These are phyloP conservation scores for Diaporthe amygdali DNA, from an alignment of 2,329 filamentous ascomycete species.

Conservation along the genomic window DNA sequence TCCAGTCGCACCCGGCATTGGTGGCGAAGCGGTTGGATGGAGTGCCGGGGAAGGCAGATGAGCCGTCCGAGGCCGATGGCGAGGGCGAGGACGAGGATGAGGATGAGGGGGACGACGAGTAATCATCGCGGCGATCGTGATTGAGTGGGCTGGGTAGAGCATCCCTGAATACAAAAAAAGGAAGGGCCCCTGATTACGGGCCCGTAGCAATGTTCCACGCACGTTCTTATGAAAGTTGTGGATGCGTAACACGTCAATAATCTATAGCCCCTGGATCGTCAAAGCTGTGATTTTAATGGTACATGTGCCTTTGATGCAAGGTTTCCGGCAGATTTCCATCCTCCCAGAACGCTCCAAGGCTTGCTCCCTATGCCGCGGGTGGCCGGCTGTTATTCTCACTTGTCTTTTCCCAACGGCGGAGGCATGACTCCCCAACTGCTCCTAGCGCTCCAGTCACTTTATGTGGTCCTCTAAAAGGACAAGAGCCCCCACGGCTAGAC, in stretches of 20 bases:
- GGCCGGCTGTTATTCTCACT: not conserved
- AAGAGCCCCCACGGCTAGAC: not conserved
- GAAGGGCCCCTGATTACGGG: not conserved
- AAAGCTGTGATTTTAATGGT: not conserved
- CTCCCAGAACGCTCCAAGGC: not conserved
- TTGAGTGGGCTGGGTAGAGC: not conserved
- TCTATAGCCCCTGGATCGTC: constrained; percentile 27
- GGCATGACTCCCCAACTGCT: not conserved
- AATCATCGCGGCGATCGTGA: not conserved
- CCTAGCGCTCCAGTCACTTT: not conserved
- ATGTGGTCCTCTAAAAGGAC: not conserved
- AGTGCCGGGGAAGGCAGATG: not conserved
- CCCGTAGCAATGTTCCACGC: not conserved
- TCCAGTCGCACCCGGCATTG: constrained; percentile 21
- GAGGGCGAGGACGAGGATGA: not conserved
- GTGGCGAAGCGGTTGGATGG: constrained; percentile 8
- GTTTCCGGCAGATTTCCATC: not conserved
- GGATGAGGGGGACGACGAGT: not conserved
- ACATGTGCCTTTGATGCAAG: not conserved
- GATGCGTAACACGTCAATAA: constrained; percentile 23
- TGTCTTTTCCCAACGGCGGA: not conserved
- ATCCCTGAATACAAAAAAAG: not conserved
- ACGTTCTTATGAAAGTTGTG: not conserved
- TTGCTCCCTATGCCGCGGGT: not conserved
- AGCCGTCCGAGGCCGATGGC: not conserved